Conservation (phyloP, 257 asterid genomes). For the Solanum tarapatanum region DNA sequence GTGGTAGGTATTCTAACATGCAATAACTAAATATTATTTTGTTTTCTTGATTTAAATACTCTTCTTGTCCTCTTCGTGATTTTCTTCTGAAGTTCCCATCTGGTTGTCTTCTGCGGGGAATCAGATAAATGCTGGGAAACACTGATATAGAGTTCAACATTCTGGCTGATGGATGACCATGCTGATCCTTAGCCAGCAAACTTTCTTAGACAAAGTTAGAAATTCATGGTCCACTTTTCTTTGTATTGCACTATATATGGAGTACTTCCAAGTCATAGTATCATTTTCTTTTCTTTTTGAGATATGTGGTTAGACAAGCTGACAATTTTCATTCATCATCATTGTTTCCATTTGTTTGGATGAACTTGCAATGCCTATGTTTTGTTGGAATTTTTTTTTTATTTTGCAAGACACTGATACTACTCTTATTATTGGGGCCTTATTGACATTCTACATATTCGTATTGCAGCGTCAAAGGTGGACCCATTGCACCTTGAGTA, state of each 20-base stretch:
- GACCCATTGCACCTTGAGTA: slow-evolving; percentile 84
- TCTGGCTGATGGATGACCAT: background rate
- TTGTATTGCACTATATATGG: background rate
- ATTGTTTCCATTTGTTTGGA: background rate
- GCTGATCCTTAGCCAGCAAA: background rate
- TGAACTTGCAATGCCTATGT: slow-evolving; percentile 6
- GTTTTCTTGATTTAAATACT: background rate
- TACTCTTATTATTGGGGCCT: background rate
- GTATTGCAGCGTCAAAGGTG: slow-evolving; percentile 82
- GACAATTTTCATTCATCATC: background rate
- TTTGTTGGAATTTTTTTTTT: background rate
- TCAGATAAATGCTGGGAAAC: background rate
- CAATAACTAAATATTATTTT: background rate
- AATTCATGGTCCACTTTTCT: background rate
- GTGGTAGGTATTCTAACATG: background rate
- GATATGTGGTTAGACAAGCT: background rate
- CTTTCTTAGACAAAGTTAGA: background rate
- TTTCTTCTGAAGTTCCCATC: background rate
- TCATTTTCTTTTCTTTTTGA: background rate
- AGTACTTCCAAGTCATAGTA: background rate
- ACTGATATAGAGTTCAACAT: background rate
- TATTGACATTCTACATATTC: background rate
- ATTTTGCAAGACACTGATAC: background rate
- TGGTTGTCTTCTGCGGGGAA: background rate
- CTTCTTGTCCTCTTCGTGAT: background rate